Conservation (phyloP, 2,329 filamentous ascomycete genomes). For the Chaetomium strumarium region DNA sequence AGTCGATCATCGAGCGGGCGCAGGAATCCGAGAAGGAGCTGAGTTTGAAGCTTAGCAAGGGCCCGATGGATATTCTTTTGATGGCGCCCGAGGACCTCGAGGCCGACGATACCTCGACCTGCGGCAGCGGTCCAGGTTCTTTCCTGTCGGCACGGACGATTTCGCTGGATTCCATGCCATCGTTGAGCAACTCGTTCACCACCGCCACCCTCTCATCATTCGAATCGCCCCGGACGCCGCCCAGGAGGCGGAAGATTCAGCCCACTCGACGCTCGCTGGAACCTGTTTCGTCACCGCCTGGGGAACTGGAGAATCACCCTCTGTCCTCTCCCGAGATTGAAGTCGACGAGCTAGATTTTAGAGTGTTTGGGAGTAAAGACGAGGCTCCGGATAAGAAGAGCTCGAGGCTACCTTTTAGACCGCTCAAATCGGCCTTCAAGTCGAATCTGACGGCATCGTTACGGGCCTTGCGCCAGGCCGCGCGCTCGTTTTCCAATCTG, state of each 20-base stretch:
- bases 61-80: constrained; percentile 54
- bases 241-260: constrained; percentile 36
- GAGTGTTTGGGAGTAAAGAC: constrained; percentile 35
- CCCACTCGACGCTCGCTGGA: constrained; percentile 47
- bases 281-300: constrained; percentile 50
- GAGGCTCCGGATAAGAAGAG: constrained; percentile 28
- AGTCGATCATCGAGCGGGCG: constrained; percentile 49
- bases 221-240: constrained; percentile 42
- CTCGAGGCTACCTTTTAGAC: constrained; percentile 36
- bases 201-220: constrained; percentile 45
- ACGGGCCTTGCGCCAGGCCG: constrained; percentile 57
- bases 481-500: constrained; percentile 56
- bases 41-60: constrained; percentile 47
- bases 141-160: constrained; percentile 49
- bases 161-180: constrained; percentile 57
- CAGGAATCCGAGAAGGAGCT: constrained; percentile 54
- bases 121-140: constrained; percentile 49
- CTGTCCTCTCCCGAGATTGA: constrained; percentile 37
- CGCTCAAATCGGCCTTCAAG: constrained; percentile 56
- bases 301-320: constrained; percentile 47
- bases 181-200: constrained; percentile 49
- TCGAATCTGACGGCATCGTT: constrained; percentile 64
- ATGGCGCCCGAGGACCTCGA: constrained; percentile 54
- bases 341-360: constrained; percentile 43
- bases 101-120: constrained; percentile 42